Base-by-base conservation (phyloP, 768 basidiomycete genomes). In the Infundibulicybe gibba region DNA sequence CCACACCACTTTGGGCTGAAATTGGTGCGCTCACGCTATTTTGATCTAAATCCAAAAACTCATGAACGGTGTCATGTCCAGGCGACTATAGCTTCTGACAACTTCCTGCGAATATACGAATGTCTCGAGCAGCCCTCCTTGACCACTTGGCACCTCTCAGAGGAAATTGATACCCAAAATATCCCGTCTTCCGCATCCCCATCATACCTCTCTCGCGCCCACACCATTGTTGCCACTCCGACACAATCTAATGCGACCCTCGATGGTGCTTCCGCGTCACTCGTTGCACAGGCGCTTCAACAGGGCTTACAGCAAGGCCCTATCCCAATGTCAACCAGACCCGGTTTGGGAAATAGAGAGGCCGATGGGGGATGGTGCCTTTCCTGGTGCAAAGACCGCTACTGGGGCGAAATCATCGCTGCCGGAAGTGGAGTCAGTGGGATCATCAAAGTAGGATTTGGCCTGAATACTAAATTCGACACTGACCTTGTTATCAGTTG, bases 401-500 rank as follows among this genome's bases (percentile, higher is more conserved):
- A 94, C 65, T 97, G 94, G 94, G 95, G 95, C 2, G 90, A 94
- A 60, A 59, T 95, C 15, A 72, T 97, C 41, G 93, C 92, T 8
- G 84, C 82, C 0, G 80, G 83, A 2, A 79, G 79, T 45, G 94
- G 93, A 1, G 74, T 79, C 1, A 79, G 72, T 48, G 88, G 90
- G 0, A 65, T 81, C 16, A 71, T 97, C 39, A 93, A 95, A 63
- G 92, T 94, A 45, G 72, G 25, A 20, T 21, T 32, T 35, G 19
- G 14, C 34, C 34, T 30, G 10, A 20, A 14, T 31, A 31, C 15
- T 6, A 15, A 8, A 15, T 19, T 52, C 35, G 20, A 46, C 43
- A 44, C 40, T 13, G 42, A 44, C 31, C 51, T 34, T 19, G n/a
- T 41, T 10, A 31, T 42, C 61, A 89, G 88, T 81, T 91, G 54